Base-by-base conservation (phyloP, 768 basidiomycete species). In the Pleurotus djamor region DNA sequence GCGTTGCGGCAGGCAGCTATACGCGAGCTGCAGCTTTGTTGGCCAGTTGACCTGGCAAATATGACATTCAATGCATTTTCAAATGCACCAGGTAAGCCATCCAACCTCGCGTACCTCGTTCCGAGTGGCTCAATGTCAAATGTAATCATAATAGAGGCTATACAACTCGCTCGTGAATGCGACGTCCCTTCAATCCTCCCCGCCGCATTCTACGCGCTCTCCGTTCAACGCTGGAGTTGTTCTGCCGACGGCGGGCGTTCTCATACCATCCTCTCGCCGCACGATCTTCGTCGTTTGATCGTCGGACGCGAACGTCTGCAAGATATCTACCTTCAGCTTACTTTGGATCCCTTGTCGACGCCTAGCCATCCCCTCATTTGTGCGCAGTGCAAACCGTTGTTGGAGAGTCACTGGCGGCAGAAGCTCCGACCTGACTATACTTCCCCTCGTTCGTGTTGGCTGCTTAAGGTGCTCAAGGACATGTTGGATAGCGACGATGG, bases 131-230 rank as follows among this genome's bases (percentile, higher is more conserved):
- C 21, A 28, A 28, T 28, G 21, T 28, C 21, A n/a, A n/a, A 28
- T 28, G 2, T 3, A 1, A 28, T 28, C 21, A 28, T 28, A 28
- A 28, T 60, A 73, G 74, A 75, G 59, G 74, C 71, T 4, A 74
- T 76, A 47, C 50, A 57, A 16, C 72, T 78, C 28, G 71, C 72
- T 5, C 68, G 70, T 33, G 71, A 76, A 57, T 68, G 69, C 49
- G 64, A 71, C 43, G 59, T 76, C 35, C 71, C 71, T 1, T 69
- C 74, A 16, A 73, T 76, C 50, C 69, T 76, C 17, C 75, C 76
- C 5, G 68, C 75, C n/a, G 72, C 72, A 14, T 76, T 78, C 59
- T 78, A 76, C 61, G 74, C 72, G 4, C 70, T 78, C 21, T 71
- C 72, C 5, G 61, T 74, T 13, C 66, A 74, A 47, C 66, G 67